Base-by-base conservation (phyloP, 306 rosid genomes). In the Pterocarpus santalinus region DNA sequence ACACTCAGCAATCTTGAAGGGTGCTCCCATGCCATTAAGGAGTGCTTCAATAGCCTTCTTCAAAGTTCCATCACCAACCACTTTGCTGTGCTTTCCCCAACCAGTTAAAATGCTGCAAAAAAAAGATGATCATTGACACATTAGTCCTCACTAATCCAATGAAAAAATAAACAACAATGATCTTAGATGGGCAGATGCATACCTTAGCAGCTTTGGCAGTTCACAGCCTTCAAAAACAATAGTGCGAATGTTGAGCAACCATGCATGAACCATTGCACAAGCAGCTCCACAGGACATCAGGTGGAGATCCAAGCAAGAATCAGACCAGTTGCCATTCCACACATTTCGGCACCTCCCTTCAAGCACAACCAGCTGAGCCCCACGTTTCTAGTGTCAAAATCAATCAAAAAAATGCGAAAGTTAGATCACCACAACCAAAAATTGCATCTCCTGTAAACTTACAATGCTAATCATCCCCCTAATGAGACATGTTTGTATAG, bases 11-110 rank as follows among this genome's bases (percentile, higher is more conserved):
- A 85, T 81, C 61, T 63, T 83, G 64, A 95, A 95, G n/a, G 99
- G 99, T 9, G 99, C 92, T 38, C 95, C 94, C 79, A 95, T 88
- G 82, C 92, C 70, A 12, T 80, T 77, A 1, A 95, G 89, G 10
- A 93, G 94, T 17, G 93, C 88, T 87, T 90, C 97, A 41, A 93
- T 73, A 8, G 92, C 91, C 77, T 83, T 93, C 69, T 91, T 90
- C 39, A 95, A 68, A 47, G 90, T 70, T 36, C 99, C 90, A 28
- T 93, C 92, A 0, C 97, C 99, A 7, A 89, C 92, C 7, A 95
- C 94, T 82, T 95, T 95, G 90, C 98, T 95, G 73, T 93, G 99
- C 72, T 93, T 95, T 16, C 99, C 99, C 99, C 98, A 95, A 28
- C 99, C 99, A 8, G 99, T 95, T 86, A 95, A 85, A 69, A 93